Evolutionary conservation across 257 asterid genomes (phyloP).

Genomic region (Cruciata laevipes): DNA sequence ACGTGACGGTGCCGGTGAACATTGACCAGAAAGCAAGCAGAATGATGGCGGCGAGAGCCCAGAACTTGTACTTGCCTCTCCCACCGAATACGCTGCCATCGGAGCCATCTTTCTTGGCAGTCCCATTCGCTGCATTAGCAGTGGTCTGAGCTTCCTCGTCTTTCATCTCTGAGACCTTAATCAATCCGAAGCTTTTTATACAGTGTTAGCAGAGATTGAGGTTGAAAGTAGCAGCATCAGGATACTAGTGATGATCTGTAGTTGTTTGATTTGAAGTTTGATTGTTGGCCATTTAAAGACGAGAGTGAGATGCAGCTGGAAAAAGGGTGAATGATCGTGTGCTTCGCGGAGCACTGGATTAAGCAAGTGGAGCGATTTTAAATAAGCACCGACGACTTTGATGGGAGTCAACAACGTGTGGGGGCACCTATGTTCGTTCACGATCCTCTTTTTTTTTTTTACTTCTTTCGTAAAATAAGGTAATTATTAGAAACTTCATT

Average conservation of each 20-base stretch:
- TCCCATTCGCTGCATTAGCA: slow-evolving; percentile 19
- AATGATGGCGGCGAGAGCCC: slow-evolving; percentile 77
- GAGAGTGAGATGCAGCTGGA: neutral
- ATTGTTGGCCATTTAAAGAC: neutral
- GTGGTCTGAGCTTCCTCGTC: slow-evolving; percentile 52
- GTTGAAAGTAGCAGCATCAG: neutral
- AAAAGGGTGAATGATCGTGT: neutral
- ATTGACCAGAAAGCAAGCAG: slow-evolving; percentile 87
- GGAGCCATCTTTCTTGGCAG: slow-evolving; percentile 48
- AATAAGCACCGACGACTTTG: slow-evolving; percentile 8
- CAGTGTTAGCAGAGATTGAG: neutral
- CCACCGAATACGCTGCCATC: slow-evolving; percentile 58
- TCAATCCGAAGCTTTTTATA: neutral
- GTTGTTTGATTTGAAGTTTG: neutral
- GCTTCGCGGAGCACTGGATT: slow-evolving; percentile 3
- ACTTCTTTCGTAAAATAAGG: neutral
- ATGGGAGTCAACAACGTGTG: neutral
- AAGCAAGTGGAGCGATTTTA: neutral
- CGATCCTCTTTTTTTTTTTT: neutral
- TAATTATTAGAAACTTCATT: no score
- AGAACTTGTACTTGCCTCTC: slow-evolving; percentile 76
- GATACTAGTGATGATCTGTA: neutral
- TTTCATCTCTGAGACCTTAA: slow-evolving; percentile 37
- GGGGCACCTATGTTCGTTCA: neutral
- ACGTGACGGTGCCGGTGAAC: slow-evolving; percentile 87